Base-by-base conservation (phyloP, 164 flowering plant genomes). In the Magnolia changhungtana region DNA sequence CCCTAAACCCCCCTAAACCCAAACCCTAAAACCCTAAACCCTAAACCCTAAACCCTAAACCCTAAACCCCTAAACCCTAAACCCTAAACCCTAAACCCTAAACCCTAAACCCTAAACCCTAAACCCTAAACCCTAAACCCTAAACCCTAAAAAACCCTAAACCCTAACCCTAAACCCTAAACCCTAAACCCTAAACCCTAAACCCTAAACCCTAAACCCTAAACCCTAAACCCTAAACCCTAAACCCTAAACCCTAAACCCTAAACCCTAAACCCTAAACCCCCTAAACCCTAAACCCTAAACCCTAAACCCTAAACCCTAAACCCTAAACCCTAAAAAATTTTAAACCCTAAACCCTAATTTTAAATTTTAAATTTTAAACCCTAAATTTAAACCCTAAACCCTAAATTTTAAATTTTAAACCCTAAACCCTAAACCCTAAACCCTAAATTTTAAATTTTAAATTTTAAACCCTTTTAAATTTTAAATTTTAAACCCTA, bases 181-280 rank as follows among this genome's bases (percentile, higher is more conserved):
- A 79, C 73, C 77, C 81, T 74, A 68, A 78, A 74, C 81, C 81
- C 75, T 65, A 63, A 79, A 75, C 72, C 81, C 81, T 71, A 74
- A 79, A 24, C 77, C 71, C 31, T 49, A 71, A 78, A 74, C 70
- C 81, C 77, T 63, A 21, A 75, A 74, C 70, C 77, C 77, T 68
- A 20, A 70, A 75, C 51, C 81, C 78, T 51, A 23, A 75, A 79
- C 55, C 81, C 78, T 51, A 23, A 75, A 75, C 51, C 81, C 78
- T 58, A 23, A 79, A 75, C 65, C 81, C 78, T 58, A 23, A 71
- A 75, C 52, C 78, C 78, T 45, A 23, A 63, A 75, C 74, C 78
- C 75, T 37, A 49, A 79, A 79, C 75, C 75, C 78, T 72, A 63
- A 78, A 64, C 74, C 78, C 81, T 52, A 52, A 78, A 73, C 67